These are phyloP conservation scores for Leucocoprinus leucothites DNA, from an alignment of 768 basidiomycete genomes.

Conservation along the genomic window DNA sequence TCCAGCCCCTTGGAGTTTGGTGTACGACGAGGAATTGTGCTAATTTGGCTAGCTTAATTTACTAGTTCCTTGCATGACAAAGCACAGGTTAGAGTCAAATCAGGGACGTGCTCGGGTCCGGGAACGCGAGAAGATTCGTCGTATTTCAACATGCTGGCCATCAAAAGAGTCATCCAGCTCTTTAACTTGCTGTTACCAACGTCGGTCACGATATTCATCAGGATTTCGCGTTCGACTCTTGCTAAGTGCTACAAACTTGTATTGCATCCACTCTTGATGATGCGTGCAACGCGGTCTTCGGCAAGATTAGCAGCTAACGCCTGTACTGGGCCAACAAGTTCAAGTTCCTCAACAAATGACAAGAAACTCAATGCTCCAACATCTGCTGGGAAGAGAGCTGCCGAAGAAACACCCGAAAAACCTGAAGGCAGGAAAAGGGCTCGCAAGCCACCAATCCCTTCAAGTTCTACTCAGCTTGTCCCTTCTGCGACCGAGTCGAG, in stretches of 20 bases:
- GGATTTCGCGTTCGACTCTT: background rate
- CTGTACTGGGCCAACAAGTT: background rate
- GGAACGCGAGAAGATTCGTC: too few relatives aligned
- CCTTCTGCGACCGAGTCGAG: slow-evolving; percentile 12
- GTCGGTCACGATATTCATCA: too few relatives aligned
- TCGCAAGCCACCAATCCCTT: slow-evolving; percentile 6
- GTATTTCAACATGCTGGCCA: too few relatives aligned
- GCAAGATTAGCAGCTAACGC: slow-evolving; percentile 19
- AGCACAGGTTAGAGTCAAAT: background rate
- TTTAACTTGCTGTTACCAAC: too few relatives aligned
- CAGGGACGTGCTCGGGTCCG: slow-evolving; percentile 9
- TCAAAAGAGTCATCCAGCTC: too few relatives aligned
- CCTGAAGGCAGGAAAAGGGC: slow-evolving; percentile 14
- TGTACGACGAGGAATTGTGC: too few relatives aligned
- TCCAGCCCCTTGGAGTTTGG: too few relatives aligned
- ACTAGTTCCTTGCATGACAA: too few relatives aligned
- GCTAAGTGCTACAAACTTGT: background rate
- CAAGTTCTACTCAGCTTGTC: slow-evolving; percentile 15
- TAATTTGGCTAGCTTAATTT: too few relatives aligned
- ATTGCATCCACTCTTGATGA: slow-evolving; percentile 13
- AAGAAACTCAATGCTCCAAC: slow-evolving; percentile 8
- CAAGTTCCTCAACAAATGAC: background rate
- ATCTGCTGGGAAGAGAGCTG: slow-evolving; percentile 20
- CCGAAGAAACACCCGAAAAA: slow-evolving; percentile 12
- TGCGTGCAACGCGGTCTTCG: slow-evolving; percentile 35